Evolutionary conservation across 129 eudicot genomes (phyloP).

Genomic region (Chrysanthemum seticuspe): DNA sequence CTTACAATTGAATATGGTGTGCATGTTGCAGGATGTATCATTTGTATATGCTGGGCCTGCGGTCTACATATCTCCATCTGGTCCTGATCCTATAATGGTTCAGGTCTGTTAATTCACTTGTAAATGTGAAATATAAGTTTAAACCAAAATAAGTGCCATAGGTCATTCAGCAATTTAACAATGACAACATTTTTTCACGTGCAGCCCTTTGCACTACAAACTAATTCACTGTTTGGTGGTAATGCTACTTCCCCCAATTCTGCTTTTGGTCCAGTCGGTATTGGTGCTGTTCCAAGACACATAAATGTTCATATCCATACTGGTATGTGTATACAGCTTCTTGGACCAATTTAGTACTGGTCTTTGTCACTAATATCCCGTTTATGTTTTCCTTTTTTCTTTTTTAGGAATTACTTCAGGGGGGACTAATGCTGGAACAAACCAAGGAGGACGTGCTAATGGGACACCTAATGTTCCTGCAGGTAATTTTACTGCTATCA

Average conservation of each 20-base stretch:
- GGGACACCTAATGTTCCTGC: slow-evolving; percentile 44
- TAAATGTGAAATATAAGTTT: background rate
- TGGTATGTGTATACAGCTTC: slow-evolving; percentile 40
- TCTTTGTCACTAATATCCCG: slow-evolving; percentile 11
- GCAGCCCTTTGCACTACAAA: slow-evolving; percentile 96
- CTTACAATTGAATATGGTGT: slow-evolving; percentile 18
- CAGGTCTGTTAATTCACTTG: slow-evolving; percentile 59
- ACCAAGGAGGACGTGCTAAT: slow-evolving; percentile 41
- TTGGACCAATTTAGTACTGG: background rate
- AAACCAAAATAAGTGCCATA: no score
- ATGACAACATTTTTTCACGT: background rate
- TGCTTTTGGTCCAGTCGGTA: slow-evolving; percentile 59
- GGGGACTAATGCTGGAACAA: slow-evolving; percentile 54
- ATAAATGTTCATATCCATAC: slow-evolving; percentile 92
- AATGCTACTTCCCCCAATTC: slow-evolving; percentile 44
- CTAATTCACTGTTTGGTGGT: slow-evolving; percentile 59
- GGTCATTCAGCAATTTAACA: no score
- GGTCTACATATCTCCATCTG: slow-evolving; percentile 81
- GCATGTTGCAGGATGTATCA: slow-evolving; percentile 69
- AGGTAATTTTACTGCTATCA: slow-evolving; percentile 47
- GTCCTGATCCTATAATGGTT: slow-evolving; percentile 97
- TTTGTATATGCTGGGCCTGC: slow-evolving; percentile 90
- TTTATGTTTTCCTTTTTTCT: background rate
- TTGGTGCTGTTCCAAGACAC: slow-evolving; percentile 68
- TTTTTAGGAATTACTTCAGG: slow-evolving; percentile 49